phyloP scores from a whole-genome alignment of 2,329 filamentous ascomycete species.

The Monilinia fructigena region DNA sequence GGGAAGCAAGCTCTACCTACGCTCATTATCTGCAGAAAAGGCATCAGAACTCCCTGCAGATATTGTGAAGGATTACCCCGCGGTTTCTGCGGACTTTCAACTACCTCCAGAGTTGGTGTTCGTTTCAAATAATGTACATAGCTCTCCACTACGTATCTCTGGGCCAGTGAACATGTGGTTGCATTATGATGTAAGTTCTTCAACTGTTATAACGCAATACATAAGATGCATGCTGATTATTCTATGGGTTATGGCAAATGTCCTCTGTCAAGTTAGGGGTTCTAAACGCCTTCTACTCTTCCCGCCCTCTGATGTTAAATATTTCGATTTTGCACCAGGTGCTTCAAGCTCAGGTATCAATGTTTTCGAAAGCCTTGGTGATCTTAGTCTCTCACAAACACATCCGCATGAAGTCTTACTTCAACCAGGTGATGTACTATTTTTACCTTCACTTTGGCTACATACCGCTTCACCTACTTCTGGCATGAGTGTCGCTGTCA shows the following conservation, averaged over 20 bases:
- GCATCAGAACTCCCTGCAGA: conserved; percentile 70
- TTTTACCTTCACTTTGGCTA: conserved; percentile 80
- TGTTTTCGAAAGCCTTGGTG: conserved; percentile 56
- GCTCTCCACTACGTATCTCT: conserved; percentile 76
- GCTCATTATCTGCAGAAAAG: conserved; percentile 67
- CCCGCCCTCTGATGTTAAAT: conserved; percentile 70
- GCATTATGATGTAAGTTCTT: conserved; percentile 70
- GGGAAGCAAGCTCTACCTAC: conserved; percentile 71
- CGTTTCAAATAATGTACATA: conserved; percentile 65
- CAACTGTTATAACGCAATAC: no score
- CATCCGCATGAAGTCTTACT: conserved; percentile 67
- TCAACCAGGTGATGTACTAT: conserved; percentile 71
- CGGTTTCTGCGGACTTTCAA: conserved; percentile 65
- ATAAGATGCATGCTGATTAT: conserved; percentile 25
- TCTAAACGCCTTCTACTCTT: conserved; percentile 74
- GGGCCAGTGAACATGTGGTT: conserved; percentile 85
- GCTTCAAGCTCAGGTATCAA: conserved; percentile 77
- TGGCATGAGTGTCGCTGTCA: conserved; percentile 72
- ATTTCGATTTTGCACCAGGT: conserved; percentile 70
- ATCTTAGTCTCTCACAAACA: conserved; percentile 47
- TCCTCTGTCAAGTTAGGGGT: conserved; percentile 77
- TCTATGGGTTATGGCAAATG: conserved; percentile 77
- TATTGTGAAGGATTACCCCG: conserved; percentile 69
- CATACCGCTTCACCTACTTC: conserved; percentile 67
- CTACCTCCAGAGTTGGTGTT: conserved; percentile 61